Base-by-base conservation (phyloP, 805 yeast species). In the Zygosaccharomyces lentus region DNA sequence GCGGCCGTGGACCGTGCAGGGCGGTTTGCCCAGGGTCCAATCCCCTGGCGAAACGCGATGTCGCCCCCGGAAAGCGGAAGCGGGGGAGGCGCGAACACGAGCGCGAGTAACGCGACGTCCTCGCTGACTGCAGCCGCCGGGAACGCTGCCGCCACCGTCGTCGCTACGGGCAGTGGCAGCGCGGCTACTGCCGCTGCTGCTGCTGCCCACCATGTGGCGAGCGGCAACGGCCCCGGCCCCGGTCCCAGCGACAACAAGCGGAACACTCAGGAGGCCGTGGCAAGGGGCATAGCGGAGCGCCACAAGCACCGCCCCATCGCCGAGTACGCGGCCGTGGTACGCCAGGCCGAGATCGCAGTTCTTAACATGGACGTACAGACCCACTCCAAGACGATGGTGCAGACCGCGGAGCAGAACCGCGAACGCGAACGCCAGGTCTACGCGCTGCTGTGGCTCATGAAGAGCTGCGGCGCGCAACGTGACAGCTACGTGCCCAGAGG, bases 381-480 rank as follows among this genome's bases (percentile, higher is more conserved):
- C 7, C 59, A 59, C 24, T 48, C 62, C 15, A 58, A 62, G 50
- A 51, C 67, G 9, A 51, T 59, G 12, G 52, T 59, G 24, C 65
- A 56, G 43, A 45, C 52, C 46, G 62, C 62, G 45, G 70, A 69
- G 51, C 67, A 62, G 41, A 58, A 54, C 25, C 71, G 70, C 39
- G 87, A 83, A 54, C 71, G 79, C 46, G 84, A 80, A 57, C 74
- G 82, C 43, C 96, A 87, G 62, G 70, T 86, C 1, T 86, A 87
- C 64, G 96, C 90, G 9, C 76, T 87, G 77, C 77, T 84, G 2
- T 87, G 95, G 86, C 70, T 89, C 35, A 71, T 83, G 67, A 78
- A 80, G 55, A 73, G 81, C 21, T 87, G 86, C 55, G 75, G 74
- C 48, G 57, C 72, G 5, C 64, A 72, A 37, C 68, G 67, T 4